A percentile compares a stretch with the other conserved stretches of the same genome.
Evolutionary conservation across 306 rosid genomes (phyloP).

Genomic region (Calophaca sinica): DNA sequence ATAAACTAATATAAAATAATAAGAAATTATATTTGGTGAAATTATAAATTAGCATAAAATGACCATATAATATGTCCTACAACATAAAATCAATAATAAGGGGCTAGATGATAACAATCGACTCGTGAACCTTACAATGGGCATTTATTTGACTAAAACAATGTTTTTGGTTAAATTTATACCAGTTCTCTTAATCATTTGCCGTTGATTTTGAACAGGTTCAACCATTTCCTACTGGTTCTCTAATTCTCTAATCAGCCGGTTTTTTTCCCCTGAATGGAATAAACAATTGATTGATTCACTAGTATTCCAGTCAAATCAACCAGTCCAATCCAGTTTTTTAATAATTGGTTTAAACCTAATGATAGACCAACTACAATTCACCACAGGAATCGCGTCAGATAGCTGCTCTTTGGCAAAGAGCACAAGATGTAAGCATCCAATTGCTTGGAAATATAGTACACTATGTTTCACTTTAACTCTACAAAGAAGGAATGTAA

Average conservation of each 20-base stretch:
- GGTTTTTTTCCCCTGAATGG: no score
- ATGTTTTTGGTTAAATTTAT: neutral
- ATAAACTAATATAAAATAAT: no score
- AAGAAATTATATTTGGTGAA: no score
- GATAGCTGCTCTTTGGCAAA: constrained; percentile 6
- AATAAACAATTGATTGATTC: no score
- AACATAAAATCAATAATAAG: neutral
- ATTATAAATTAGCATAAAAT: no score
- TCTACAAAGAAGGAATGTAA: constrained; percentile 20
- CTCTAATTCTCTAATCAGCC: neutral
- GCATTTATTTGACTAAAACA: neutral
- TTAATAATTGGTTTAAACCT: neutral
- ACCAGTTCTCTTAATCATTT: neutral
- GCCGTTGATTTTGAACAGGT: neutral
- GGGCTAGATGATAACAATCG: no score
- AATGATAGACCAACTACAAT: constrained; percentile 4
- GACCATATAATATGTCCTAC: neutral
- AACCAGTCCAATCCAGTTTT: neutral
- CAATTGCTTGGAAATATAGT: constrained; percentile 10
- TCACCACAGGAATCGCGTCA: neutral
- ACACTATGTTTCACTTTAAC: constrained; percentile 9
- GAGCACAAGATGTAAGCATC: constrained; percentile 12
- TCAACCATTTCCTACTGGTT: neutral
- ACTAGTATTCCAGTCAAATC: no score
- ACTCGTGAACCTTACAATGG: neutral